phyloP scores from a whole-genome alignment of 345 rosid species.

The Eucalyptus pauciflora region DNA sequence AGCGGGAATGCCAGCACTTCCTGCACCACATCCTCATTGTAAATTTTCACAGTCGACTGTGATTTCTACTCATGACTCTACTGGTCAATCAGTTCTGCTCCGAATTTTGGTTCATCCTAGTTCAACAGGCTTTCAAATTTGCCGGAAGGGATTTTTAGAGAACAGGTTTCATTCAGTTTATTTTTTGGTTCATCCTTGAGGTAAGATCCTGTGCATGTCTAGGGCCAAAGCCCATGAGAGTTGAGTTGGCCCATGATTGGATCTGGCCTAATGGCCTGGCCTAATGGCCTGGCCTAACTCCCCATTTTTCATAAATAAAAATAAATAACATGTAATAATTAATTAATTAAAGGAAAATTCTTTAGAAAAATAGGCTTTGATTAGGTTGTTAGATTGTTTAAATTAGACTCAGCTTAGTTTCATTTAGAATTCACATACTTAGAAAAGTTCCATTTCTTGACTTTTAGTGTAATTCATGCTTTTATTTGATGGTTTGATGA shows the following conservation, averaged over 20 bases:
- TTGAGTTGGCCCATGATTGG: not conserved
- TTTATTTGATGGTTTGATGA: no score
- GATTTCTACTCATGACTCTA: not conserved
- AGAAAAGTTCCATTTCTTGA: no score
- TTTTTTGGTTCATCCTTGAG: not conserved
- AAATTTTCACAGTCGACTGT: not conserved
- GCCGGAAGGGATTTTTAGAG: no score
- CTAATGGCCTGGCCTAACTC: not conserved
- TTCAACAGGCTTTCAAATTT: not conserved
- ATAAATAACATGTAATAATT: no score
- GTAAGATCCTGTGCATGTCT: not conserved
- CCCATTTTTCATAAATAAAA: no score
- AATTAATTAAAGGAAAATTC: no score
- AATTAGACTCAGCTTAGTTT: no score
- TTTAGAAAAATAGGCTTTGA: not conserved
- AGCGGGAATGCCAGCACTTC: accelerated
- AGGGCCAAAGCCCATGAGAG: not conserved
- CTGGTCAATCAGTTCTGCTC: not conserved
- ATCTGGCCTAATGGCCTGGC: no score
- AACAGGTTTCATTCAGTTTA: not conserved
- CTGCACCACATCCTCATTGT: not conserved
- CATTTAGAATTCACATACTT: not conserved
- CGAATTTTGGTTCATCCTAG: not conserved
- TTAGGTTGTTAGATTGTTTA: no score
- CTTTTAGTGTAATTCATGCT: no score